A percentile compares a stretch with the other conserved stretches of the same genome.
Evolutionary conservation across 192 early-diverging fungal species (phyloP).

Genomic region (Funneliformis mosseae): DNA sequence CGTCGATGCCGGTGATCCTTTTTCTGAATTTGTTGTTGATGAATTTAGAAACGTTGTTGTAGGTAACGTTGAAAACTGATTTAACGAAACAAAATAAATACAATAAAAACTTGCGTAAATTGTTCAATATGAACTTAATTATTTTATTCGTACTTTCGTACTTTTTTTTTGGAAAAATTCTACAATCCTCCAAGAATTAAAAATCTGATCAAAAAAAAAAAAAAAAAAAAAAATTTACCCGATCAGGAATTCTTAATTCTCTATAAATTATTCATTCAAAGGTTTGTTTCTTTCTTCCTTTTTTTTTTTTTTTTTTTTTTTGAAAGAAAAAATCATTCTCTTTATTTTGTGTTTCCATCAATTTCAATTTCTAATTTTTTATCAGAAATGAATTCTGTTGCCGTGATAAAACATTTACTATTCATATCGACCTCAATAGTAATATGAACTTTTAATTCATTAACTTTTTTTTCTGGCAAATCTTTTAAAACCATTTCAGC

Average conservation of each 20-base stretch:
- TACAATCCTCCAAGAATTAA: too few relatives aligned
- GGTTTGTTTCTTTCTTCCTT: too few relatives aligned
- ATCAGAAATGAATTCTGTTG: constrained; percentile 54
- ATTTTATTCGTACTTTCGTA: too few relatives aligned
- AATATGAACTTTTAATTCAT: constrained; percentile 52
- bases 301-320: too few relatives aligned
- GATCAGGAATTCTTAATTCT: too few relatives aligned
- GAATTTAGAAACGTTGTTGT: not conserved
- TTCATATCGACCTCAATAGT: constrained; percentile 53
- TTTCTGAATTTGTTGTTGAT: constrained; percentile 4
- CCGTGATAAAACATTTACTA: constrained; percentile 50
- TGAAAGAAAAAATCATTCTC: not conserved
- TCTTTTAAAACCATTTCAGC: constrained; percentile 68
- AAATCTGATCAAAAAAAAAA: too few relatives aligned
- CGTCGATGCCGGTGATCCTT: constrained; percentile 4
- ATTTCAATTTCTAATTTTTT: constrained; percentile 50
- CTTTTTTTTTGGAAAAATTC: too few relatives aligned
- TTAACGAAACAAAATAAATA: too few relatives aligned
- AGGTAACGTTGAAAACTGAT: not conserved
- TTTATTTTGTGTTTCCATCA: not conserved
- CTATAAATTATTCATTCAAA: too few relatives aligned
- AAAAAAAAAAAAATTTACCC: too few relatives aligned
- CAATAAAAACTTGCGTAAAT: too few relatives aligned
- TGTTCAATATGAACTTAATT: too few relatives aligned
- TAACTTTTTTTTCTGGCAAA: constrained; percentile 52